Base-by-base conservation (phyloP, 768 basidiomycete species). In the Serendipita vermifera region DNA sequence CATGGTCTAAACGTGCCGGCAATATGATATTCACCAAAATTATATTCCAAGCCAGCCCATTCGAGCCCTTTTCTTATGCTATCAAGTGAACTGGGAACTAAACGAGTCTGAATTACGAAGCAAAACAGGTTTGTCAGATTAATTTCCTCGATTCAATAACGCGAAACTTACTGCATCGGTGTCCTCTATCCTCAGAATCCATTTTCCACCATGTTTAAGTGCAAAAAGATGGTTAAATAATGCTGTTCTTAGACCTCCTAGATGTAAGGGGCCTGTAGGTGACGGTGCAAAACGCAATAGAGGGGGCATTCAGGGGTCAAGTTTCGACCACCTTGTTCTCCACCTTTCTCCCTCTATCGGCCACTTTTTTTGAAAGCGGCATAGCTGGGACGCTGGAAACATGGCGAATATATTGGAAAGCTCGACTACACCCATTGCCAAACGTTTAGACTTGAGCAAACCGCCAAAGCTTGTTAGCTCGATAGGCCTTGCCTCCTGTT, bases 251-350 rank as follows among this genome's bases (percentile, higher is more conserved):
- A 99, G 78, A 0, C 96, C 96, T 0, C 96, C 96, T 1, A 99
- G 80, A 68, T 99, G 96, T 3, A 98, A 73, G 31, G 84, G 77
- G 1, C 96, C 96, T 0, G 96, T 99, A 1, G 96, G 96, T 1
- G 96, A 98, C 1, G 96, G 96, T 2, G 94, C 96, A 68, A 99
- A 98, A 14, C 96, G 83, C 14, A 98, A 69, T 15, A 91, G 72
- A 11, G 67, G 9, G n/a, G 9, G 9, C 35, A 36, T 36, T n/a
- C n/a, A n/a, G n/a, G n/a, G n/a, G n/a, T n/a, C n/a, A n/a, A n/a
- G n/a, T n/a, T n/a, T n/a, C n/a, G n/a, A n/a, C n/a, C n/a, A n/a
- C n/a, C n/a, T n/a, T n/a, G n/a, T n/a, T n/a, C n/a, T n/a, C n/a
- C n/a, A n/a, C n/a, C n/a, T n/a, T n/a, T n/a, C n/a, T n/a, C n/a